Evolutionary conservation across 371 early-diverging fungal species (phyloP), one percentile per base, ranked within the genome.

Genomic region (Actinomucor elegans): DNA sequence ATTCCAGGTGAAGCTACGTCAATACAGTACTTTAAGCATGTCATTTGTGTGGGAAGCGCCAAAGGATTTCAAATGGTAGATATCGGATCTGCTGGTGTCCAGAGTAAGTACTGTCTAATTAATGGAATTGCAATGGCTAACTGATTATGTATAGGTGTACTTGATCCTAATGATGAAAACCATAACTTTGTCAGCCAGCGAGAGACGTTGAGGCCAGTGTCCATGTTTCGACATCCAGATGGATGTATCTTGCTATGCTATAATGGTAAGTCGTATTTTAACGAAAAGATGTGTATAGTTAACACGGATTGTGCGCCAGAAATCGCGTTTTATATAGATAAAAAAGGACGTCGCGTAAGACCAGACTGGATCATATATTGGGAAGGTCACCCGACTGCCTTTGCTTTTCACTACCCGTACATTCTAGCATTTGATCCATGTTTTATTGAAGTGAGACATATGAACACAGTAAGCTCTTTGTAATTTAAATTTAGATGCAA

Each of bases 31-130:
- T 73, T 96, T 57, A 85, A 86, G 29, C 87, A 89, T 26, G 89
- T 88, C 26, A 80, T 97, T 17, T 93, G 93, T 62, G 93, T 97
- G 6, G 98, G 98, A 9, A 94, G 96, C 61, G 81, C 84, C 12
- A 89, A 88, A 58, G 98, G 98, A 1, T 97, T 97, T 66, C 96
- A 96, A 60, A 80, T 97, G 64, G 91, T 97, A 4, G 90, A 96
- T 60, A 59, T 94, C 27, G 82, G 83, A 27, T 86, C 91, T 4
- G 73, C 93, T 27, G 86, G 86, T 48, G 94, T 73, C 10, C 73
- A 73, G 42, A 77, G 77, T 75, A 64, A 52, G 66, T 56, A 7
- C 5, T 10, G 15, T 5, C 12, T 34, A 38, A 1, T 20, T 20
- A 6, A 2, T 1, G 5, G 38, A 20, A 21, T 17, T 18, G 17